Conservation (phyloP, 331 rosid genomes). For the Acacia pycnantha region DNA sequence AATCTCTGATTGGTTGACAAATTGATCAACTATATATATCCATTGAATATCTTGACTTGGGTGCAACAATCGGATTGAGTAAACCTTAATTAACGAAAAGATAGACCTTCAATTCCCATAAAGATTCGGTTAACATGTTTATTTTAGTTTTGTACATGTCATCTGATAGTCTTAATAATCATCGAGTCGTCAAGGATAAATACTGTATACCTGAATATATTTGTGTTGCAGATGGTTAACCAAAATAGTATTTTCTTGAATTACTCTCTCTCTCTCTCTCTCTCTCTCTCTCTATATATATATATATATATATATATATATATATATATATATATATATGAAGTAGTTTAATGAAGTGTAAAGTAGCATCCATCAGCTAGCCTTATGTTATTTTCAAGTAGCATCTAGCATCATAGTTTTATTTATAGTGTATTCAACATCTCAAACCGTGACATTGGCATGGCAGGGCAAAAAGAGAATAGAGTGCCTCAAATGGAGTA, state of each 20-base stretch:
- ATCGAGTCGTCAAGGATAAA: neutral
- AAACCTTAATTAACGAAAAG: neutral
- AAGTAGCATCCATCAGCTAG: no score
- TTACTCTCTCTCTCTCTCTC: neutral
- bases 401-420: no score
- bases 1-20: neutral
- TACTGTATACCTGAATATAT: neutral
- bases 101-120: neutral
- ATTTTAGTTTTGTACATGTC: neutral
- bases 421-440: no score
- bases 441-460: no score
- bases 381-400: no score
- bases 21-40: neutral
- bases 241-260: neutral
- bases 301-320: no score
- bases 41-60: neutral
- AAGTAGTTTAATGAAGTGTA: neutral
- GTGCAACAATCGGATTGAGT: neutral
- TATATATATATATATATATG: neutral
- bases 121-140: neutral
- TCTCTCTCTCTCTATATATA: no score
- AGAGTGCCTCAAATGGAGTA: no score
- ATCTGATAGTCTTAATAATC: neutral
- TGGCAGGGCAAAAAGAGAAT: no score
- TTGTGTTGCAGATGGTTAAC: neutral